Conservation (phyloP, 352 stramenopile species). For the Aphanomyces invadans region DNA sequence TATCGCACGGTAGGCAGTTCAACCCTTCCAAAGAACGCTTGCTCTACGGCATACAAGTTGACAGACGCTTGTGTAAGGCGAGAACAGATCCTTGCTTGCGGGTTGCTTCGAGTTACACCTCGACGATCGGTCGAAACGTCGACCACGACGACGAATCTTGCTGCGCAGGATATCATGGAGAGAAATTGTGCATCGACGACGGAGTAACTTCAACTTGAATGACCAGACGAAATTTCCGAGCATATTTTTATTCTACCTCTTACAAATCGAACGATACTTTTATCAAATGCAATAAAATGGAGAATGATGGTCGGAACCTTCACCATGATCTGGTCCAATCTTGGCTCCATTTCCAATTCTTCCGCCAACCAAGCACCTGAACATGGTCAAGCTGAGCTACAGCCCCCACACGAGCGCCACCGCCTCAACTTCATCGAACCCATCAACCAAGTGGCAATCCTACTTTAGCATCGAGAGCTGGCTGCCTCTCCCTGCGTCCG, state of each 20-base stretch:
- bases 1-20: too few relatives aligned
- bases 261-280: not conserved
- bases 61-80: too few relatives aligned
- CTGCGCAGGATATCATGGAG: not conserved
- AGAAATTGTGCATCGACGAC: not conserved
- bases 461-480: not conserved
- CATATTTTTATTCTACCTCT: not conserved
- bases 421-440: not conserved
- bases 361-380: not conserved
- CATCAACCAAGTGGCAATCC: not conserved
- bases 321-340: not conserved
- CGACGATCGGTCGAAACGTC: not conserved
- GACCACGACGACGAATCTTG: not conserved
- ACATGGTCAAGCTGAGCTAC: not conserved
- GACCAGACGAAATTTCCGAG: not conserved
- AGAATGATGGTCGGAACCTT: not conserved
- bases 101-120: too few relatives aligned
- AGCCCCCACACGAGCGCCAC: not conserved
- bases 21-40: too few relatives aligned
- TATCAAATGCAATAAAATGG: not conserved
- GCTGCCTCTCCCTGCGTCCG: not conserved
- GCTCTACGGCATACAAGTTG: too few relatives aligned
- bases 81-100: too few relatives aligned
- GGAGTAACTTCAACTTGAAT: not conserved
- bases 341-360: not conserved